Evolutionary conservation across 1,284 basidiomycete species (phyloP), one percentile per base, ranked within the genome.

Genomic region (Laetiporus sulphureus): DNA sequence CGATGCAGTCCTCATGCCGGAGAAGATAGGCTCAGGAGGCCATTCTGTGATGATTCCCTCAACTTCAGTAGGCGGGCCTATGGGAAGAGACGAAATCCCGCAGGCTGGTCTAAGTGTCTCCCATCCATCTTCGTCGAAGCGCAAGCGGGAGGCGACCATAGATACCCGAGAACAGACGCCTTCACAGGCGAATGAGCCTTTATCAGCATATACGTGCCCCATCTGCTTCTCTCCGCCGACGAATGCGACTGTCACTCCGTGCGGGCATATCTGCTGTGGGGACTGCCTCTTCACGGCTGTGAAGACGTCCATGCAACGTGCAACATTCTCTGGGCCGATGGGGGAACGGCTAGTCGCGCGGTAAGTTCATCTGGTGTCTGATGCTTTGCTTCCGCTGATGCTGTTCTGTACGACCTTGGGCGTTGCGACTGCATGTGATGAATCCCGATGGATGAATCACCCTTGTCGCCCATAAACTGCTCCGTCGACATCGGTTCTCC

Each of bases 211-310:
- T 53, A 72, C 71, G 0, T 88, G 86, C 54, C 85, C 85, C 4
- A 82, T 89, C 46, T 89, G 86, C 56, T 85, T 87, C 66, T 77
- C 69, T 27, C 71, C 82, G 1, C 85, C 85, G 1, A 76, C 73
- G 0, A 78, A 83, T 46, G 82, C 86, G 16, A 84, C 83, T 0
- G 60, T 88, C 40, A 86, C 83, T 0, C 83, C 82, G 0, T 89
- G 85, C 50, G 85, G 85, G 0, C 85, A 89, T 48, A 71, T 89
- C 33, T 77, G 77, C 47, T 89, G 85, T 50, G 86, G 83, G 1
- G 66, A 74, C 20, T 89, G 85, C 58, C 68, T 89, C 5, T 89
- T 87, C 50, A 76, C 75, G 1, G 79, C 85, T 0, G 73, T 89
- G 32, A 80, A 79, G 51, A 71, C 79, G 3, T 73, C 76, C 4